Conservation (phyloP, 2,329 filamentous ascomycete genomes). For the Ceratocystiopsis sp. region DNA sequence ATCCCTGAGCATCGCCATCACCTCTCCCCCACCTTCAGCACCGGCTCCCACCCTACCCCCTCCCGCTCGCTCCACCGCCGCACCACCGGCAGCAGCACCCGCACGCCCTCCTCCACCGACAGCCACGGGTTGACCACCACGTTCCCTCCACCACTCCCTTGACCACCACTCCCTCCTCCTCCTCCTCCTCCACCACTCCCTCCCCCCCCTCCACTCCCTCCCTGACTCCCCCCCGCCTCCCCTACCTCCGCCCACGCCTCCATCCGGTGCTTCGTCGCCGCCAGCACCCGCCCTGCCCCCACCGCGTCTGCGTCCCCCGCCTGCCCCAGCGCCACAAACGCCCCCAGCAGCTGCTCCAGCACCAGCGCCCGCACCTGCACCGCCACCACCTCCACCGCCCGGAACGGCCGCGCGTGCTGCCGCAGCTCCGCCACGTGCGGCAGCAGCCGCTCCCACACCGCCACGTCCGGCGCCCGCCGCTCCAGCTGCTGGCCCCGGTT, state of each 20-base stretch:
- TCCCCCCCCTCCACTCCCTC: too few species aligned
- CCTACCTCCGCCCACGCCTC: conserved; percentile 17
- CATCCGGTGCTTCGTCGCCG: conserved; percentile 10
- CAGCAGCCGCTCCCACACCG: conserved; percentile 26
- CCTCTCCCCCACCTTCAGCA: conserved; percentile 8
- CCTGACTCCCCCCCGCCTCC: too few species aligned
- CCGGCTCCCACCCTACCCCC: conserved; percentile 24
- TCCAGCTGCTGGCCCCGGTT: conserved; percentile 27
- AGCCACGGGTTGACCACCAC: conserved; percentile 24
- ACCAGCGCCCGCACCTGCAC: conserved; percentile 27
- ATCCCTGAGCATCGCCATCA: too few species aligned
- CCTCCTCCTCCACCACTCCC: too few species aligned
- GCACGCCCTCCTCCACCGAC: conserved; percentile 25
- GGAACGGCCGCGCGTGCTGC: conserved; percentile 19
- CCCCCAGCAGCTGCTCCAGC: conserved; percentile 23
- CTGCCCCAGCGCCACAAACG: conserved; percentile 15
- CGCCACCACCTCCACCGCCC: conserved; percentile 22
- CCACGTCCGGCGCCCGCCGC: conserved; percentile 24
- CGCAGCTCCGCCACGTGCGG: conserved; percentile 26
- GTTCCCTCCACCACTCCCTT: too few species aligned
- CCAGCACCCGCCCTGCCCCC: conserved; percentile 3
- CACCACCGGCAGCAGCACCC: conserved; percentile 22
- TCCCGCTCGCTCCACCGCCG: conserved; percentile 27
- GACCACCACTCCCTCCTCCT: too few species aligned
- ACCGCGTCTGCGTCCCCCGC: conserved; percentile 14